Evolutionary conservation across 2,329 filamentous ascomycete species (phyloP).

Genomic region (Aureobasidium mangrovei): DNA sequence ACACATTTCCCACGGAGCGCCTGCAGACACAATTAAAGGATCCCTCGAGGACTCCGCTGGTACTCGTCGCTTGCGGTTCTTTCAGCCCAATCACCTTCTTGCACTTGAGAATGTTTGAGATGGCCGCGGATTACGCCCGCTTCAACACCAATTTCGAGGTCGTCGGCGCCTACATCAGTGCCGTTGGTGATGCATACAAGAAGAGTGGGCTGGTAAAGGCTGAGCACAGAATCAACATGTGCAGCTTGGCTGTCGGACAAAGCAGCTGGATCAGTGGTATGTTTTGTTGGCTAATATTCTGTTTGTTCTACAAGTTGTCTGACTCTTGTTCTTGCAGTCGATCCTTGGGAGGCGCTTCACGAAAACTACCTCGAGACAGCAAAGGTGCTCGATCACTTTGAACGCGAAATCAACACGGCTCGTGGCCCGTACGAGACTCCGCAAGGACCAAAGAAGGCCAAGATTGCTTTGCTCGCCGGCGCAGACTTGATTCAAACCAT

Average conservation of each 20-base stretch:
- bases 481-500: slow-evolving; percentile 45
- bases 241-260: slow-evolving; percentile 67
- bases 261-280: slow-evolving; percentile 61
- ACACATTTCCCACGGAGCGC: slow-evolving; percentile 54
- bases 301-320: neutral
- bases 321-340: slow-evolving; percentile 43
- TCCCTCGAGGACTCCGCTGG: slow-evolving; percentile 51
- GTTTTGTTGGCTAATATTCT: neutral
- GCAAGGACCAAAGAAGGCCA: slow-evolving; percentile 60
- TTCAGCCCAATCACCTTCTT: slow-evolving; percentile 46
- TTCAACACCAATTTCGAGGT: slow-evolving; percentile 74
- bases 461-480: slow-evolving; percentile 74
- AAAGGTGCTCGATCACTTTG: slow-evolving; percentile 81
- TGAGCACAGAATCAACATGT: slow-evolving; percentile 74
- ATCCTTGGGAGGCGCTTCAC: slow-evolving; percentile 82
- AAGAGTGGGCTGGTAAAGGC: slow-evolving; percentile 70
- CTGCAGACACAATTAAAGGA: slow-evolving; percentile 50
- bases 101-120: slow-evolving; percentile 80
- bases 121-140: slow-evolving; percentile 71
- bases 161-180: slow-evolving; percentile 74
- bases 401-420: slow-evolving; percentile 77
- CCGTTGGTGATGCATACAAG: slow-evolving; percentile 68
- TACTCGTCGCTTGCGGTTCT: slow-evolving; percentile 60
- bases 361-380: slow-evolving; percentile 82
- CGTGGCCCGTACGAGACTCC: slow-evolving; percentile 62